Evolutionary conservation across 2,329 filamentous ascomycete species (phyloP), one percentile per base, ranked within the genome.

Genomic region (Neofusicoccum ribis): DNA sequence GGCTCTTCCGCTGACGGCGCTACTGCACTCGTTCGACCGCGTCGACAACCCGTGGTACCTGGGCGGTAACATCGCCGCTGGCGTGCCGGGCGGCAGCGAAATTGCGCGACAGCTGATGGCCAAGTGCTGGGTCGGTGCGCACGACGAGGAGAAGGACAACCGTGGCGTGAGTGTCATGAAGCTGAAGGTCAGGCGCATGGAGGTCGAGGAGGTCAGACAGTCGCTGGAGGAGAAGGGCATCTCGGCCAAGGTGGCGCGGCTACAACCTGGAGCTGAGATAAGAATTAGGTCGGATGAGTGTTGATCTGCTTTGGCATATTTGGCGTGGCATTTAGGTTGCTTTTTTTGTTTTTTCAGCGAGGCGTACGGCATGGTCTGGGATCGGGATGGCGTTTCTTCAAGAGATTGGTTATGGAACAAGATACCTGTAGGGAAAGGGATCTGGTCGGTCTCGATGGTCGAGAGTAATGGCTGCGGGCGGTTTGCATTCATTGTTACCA

Each of bases 21-120:
- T 91, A 4, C 79, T 91, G 15, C 88, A 91, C 72, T 85, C 84
- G 62, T 88, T 90, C 75, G 85, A 89, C 70, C 78, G 78, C 8
- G 82, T 88, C 31, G 77, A 81, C 20, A 87, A 86, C 50, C 85
- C 86, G 0, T 88, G 86, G 84, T 88, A 85, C 75, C 74, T 89
- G 1, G 87, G 86, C 41, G 86, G 87, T 0, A 84, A 85, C 60
- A 83, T 88, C 60, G 84, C 83, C 27, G 79, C 81, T 2, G 87
- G 87, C 0, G 82, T 83, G 9, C 85, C 86, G 0, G 81, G 83
- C 11, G 88, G 88, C 0, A 73, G 84, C 31, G 82, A 86, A 65
- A 85, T 88, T 31, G 86, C 86, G 2, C 75, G 79, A 43, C 80
- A 79, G 20, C 74, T 88, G 0, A 81, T 81, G 12, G 85, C 86